A percentile compares a stretch with the other conserved stretches of the same genome.
These are phyloP conservation scores for Ceratocystiopsis brevicomis DNA, from an alignment of 2,329 filamentous ascomycete genomes.

Conservation along the genomic window DNA sequence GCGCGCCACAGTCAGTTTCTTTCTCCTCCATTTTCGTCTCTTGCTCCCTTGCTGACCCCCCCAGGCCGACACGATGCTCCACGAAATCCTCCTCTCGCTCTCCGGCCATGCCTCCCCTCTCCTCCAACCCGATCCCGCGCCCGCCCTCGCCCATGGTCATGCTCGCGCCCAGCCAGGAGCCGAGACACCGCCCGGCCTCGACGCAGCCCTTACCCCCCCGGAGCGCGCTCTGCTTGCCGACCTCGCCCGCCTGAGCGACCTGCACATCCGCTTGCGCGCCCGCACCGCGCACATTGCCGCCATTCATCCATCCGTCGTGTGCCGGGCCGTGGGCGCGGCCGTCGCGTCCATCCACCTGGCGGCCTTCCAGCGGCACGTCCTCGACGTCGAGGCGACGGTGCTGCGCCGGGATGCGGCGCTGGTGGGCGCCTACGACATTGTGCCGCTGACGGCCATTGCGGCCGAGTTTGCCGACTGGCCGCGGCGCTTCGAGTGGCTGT, in stretches of 20 bases:
- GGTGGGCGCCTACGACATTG: slow-evolving; percentile 84
- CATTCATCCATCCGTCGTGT: slow-evolving; percentile 62
- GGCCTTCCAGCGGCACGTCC: slow-evolving; percentile 63
- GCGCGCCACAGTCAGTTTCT: not conserved
- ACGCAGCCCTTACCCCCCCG: slow-evolving; percentile 46
- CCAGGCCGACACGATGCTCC: slow-evolving; percentile 48
- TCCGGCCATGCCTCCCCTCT: slow-evolving; percentile 85
- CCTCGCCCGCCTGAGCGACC: slow-evolving; percentile 56
- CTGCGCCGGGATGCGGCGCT: slow-evolving; percentile 56
- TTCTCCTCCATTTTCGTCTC: no score
- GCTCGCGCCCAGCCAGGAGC: no score
- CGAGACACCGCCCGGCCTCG: slow-evolving; percentile 16
- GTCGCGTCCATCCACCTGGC: slow-evolving; percentile 58
- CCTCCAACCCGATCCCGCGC: slow-evolving; percentile 37
- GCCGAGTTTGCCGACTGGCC: slow-evolving; percentile 77
- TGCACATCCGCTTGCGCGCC: slow-evolving; percentile 54
- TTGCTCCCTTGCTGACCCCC: not conserved
- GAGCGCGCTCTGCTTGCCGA: slow-evolving; percentile 67
- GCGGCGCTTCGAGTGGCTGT: slow-evolving; percentile 70
- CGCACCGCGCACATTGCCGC: slow-evolving; percentile 48
- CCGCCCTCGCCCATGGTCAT: slow-evolving; percentile 9
- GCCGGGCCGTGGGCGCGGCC: slow-evolving; percentile 67
- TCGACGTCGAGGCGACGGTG: slow-evolving; percentile 67
- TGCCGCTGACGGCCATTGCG: slow-evolving; percentile 71
- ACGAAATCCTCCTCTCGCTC: slow-evolving; percentile 93